Evolutionary conservation across 2,329 filamentous ascomycete genomes (phyloP).

Genomic region (Stenocarpella maydis): DNA sequence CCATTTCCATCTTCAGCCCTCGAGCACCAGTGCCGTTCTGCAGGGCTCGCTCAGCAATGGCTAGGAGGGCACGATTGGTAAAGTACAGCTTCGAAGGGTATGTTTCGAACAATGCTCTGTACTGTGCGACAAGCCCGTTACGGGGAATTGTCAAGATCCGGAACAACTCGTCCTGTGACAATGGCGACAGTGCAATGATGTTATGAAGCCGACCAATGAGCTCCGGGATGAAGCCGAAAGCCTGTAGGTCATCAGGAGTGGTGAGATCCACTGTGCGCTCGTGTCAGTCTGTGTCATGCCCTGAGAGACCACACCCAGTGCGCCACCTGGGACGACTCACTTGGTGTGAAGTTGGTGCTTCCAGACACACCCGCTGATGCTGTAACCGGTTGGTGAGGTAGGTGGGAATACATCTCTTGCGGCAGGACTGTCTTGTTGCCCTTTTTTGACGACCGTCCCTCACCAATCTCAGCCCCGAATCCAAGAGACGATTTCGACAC

Average conservation of each 20-base stretch:
- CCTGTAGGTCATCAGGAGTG: conserved; percentile 78
- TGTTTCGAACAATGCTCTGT: conserved; percentile 83
- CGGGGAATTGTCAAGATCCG: conserved; percentile 92
- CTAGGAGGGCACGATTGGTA: conserved; percentile 81
- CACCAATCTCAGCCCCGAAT: conserved; percentile 81
- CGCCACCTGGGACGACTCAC: conserved; percentile 13
- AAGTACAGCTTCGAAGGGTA: conserved; percentile 84
- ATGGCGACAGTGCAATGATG: conserved; percentile 81
- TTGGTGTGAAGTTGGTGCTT: conserved; percentile 55
- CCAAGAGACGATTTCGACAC: conserved; percentile 87
- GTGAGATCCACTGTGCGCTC: conserved; percentile 68
- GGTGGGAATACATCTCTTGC: conserved; percentile 64
- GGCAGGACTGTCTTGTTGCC: conserved; percentile 68
- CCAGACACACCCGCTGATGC: conserved; percentile 40
- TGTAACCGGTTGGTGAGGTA: conserved; percentile 60
- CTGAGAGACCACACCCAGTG: background rate
- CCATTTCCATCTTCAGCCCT: conserved; percentile 82
- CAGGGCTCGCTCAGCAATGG: conserved; percentile 75
- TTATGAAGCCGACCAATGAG: conserved; percentile 96
- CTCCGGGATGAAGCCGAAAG: conserved; percentile 92
- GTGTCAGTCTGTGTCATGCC: conserved; percentile 2
- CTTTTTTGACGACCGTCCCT: conserved; percentile 55
- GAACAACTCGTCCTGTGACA: conserved; percentile 74
- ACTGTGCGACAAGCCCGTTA: conserved; percentile 88
- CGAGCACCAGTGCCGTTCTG: conserved; percentile 77